phyloP scores from a whole-genome alignment of 192 early-diverging fungal species.

The Gamsiella multidivaricata region DNA sequence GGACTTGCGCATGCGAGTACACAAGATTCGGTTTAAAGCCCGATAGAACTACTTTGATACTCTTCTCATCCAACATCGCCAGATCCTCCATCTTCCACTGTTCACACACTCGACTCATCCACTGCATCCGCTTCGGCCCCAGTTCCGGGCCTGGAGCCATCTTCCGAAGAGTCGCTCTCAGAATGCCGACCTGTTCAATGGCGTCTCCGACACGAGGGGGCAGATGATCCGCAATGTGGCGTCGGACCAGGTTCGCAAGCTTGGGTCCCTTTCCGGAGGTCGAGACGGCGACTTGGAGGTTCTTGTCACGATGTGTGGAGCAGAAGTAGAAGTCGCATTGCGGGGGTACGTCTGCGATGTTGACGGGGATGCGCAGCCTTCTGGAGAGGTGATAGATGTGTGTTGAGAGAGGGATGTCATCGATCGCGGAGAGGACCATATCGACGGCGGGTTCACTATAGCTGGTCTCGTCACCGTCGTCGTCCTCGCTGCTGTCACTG shows the following conservation, averaged over 20 bases:
- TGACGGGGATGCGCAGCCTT: slow-evolving; percentile 82
- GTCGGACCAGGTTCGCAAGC: slow-evolving; percentile 84
- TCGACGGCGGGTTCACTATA: slow-evolving; percentile 55
- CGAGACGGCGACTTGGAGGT: slow-evolving; percentile 90
- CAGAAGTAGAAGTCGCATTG: slow-evolving; percentile 96
- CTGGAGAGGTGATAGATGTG: slow-evolving; percentile 75
- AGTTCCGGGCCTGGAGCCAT: slow-evolving; percentile 70
- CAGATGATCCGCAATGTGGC: slow-evolving; percentile 69
- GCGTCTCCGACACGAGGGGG: slow-evolving; percentile 74
- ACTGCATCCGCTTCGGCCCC: slow-evolving; percentile 82
- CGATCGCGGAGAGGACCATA: slow-evolving; percentile 80
- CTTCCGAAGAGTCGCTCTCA: slow-evolving; percentile 72
- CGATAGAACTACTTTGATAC: slow-evolving; percentile 66
- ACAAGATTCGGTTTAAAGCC: slow-evolving; percentile 66
- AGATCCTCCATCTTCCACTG: slow-evolving; percentile 84
- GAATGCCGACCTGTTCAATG: slow-evolving; percentile 74
- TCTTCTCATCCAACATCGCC: slow-evolving; percentile 70
- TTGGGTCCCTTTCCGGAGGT: slow-evolving; percentile 91
- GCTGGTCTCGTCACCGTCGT: not conserved
- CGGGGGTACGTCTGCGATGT: slow-evolving; percentile 91
- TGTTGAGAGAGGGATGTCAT: slow-evolving; percentile 75
- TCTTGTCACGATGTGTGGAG: slow-evolving; percentile 82
- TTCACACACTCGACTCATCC: slow-evolving; percentile 87
- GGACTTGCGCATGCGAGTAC: slow-evolving; percentile 30
- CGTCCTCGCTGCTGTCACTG: slow-evolving; percentile 1